phyloP scores from a whole-genome alignment of 495 filamentous ascomycete species.

The Cryomyces minteri region DNA sequence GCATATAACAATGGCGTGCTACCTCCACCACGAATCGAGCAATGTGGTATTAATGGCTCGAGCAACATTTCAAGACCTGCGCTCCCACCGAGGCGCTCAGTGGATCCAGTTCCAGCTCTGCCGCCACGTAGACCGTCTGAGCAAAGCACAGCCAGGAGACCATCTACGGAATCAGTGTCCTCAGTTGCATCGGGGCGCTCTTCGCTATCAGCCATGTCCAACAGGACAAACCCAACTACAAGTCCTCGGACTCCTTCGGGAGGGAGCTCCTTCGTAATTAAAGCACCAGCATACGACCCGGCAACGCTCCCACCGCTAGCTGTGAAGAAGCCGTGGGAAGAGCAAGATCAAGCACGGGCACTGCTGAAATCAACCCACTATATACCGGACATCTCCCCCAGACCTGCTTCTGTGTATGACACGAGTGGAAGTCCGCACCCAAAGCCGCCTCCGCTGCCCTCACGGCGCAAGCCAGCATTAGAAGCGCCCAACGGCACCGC shows the following conservation, averaged over 20 bases:
- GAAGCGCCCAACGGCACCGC: not conserved
- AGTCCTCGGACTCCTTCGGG: conserved; percentile 2
- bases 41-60: conserved; percentile 4
- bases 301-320: conserved; percentile 17
- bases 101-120: conserved; percentile 22
- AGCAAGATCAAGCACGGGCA: conserved; percentile 2
- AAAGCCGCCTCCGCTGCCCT: conserved; percentile 5
- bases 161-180: conserved; percentile 17
- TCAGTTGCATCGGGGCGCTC: conserved; percentile 16
- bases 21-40: conserved; percentile 13
- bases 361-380: conserved; percentile 8
- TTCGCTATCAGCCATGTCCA: conserved; percentile 12
- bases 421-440: too few relatives aligned
- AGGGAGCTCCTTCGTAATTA: conserved; percentile 3
- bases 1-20: conserved; percentile 14
- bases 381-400: conserved; percentile 1
- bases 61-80: conserved; percentile 14
- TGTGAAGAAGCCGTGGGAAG: conserved; percentile 13
- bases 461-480: not conserved
- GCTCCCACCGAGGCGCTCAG: conserved; percentile 26
- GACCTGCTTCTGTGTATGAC: not conserved
- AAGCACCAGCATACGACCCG: conserved; percentile 22
- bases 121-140: conserved; percentile 20
- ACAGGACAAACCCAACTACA: conserved; percentile 8
- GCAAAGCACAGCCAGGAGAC: conserved; percentile 8